Base-by-base conservation (phyloP, 305 asterid species). In the Withania somnifera region DNA sequence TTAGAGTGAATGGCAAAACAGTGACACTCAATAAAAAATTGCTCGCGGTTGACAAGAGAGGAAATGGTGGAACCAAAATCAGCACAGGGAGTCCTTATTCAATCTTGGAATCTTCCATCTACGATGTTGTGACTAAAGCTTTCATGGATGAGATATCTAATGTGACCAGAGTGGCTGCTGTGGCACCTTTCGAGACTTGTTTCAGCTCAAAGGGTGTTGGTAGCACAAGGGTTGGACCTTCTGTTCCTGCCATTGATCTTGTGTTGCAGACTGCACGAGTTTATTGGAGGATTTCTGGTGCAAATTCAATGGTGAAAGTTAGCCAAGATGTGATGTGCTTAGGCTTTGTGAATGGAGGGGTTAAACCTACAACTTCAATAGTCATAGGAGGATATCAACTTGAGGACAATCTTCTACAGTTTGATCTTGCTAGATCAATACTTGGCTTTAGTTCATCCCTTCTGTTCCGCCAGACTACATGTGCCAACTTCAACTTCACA, bases 11-110 rank as follows among this genome's bases (percentile, higher is more conserved):
- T 30, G 77, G 77, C 34, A 81, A 58, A 7, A 67, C 81, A 0
- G 87, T 94, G 34, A 7, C 89, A 0, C 52, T 93, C 7, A 92
- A 93, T 84, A 57, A 73, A 14, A 86, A 94, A 0, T 81, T 92
- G 24, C 58, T 93, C 3, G 66, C 83, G 11, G 85, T 93, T 82
- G 90, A 91, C 75, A 20, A 77, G 42, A 53, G 86, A 5, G 92
- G 98, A n/a, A 63, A 87, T 38, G 97, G 94, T 0, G 97, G 95
- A 0, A 90, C 95, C 0, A 92, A 92, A 20, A 88, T 93, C 86
- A 93, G 97, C 89, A 93, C 95, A 1, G 97, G 90, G 11, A 84
- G 86, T 11, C 88, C 89, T 0, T 93, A 92, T 88, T 91, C 98
- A 0, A 84, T 89, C 1, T 78, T 93, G 10, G 91, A 93, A 38